Evolutionary conservation across 345 rosid species (phyloP).

Genomic region (Erodium maritimum): DNA sequence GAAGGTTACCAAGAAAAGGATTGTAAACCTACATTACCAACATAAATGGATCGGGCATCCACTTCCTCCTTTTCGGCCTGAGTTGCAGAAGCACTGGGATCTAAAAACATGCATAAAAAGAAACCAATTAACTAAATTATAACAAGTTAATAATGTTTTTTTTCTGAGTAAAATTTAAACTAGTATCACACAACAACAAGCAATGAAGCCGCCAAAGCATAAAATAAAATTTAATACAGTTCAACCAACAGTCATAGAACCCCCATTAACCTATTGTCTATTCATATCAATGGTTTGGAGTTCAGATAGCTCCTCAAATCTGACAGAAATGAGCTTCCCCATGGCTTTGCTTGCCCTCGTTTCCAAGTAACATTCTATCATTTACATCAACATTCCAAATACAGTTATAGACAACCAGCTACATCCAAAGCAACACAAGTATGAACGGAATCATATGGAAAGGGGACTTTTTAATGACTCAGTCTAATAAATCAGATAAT

Average conservation of each 20-base stretch:
- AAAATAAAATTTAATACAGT: background rate
- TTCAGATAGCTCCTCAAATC: no score
- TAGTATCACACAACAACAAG: background rate
- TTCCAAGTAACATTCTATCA: no score
- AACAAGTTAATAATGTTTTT: background rate
- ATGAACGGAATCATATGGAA: no score
- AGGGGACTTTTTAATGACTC: no score
- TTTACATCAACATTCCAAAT: no score
- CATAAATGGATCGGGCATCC: conserved; percentile 88
- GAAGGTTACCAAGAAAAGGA: conserved; percentile 7
- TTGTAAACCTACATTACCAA: conserved; percentile 79
- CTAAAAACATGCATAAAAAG: conserved; percentile 30
- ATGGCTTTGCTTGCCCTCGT: no score
- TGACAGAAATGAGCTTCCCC: no score
- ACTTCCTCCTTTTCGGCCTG: conserved; percentile 96
- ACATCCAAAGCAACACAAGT: no score
- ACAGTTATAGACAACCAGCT: no score
- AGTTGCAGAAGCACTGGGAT: conserved; percentile 54
- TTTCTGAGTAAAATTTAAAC: background rate
- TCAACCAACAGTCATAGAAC: no score
- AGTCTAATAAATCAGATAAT: no score
- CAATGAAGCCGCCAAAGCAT: background rate
- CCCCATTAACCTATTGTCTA: background rate
- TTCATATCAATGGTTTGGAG: no score
- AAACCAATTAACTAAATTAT: background rate